These are phyloP conservation scores for Peronosclerospora sorghi DNA, from an alignment of 352 stramenopile genomes.

Conservation along the genomic window DNA sequence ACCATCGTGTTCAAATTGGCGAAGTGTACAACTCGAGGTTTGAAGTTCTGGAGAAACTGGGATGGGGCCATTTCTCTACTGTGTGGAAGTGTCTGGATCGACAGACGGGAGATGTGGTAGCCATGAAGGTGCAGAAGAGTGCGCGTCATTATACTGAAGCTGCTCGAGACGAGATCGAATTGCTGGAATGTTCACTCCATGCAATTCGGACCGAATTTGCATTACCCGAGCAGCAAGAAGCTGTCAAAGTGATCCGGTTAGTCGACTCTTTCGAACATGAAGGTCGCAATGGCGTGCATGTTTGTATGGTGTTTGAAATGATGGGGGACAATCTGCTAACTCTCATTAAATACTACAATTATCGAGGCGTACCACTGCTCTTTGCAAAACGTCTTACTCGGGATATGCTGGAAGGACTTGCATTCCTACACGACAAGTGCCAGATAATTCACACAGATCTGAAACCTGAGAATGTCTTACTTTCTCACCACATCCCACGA, in stretches of 20 bases:
- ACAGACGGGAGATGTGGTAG: constrained; percentile 77
- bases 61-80: constrained; percentile 99
- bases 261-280: constrained; percentile 95
- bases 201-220: constrained; percentile 23
- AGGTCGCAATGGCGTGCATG: constrained; percentile 90
- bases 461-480: constrained; percentile 98
- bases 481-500: constrained; percentile 72
- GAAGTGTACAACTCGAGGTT: constrained; percentile 92
- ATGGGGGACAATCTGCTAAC: constrained; percentile 96
- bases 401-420: constrained; percentile 93
- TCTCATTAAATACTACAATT: constrained; percentile 99
- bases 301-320: constrained; percentile 99
- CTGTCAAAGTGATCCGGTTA: constrained; percentile 51
- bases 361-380: constrained; percentile 92
- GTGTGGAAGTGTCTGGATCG: constrained; percentile 97
- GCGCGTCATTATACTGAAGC: constrained; percentile 97
- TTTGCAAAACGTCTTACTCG: constrained; percentile 91
- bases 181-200: constrained; percentile 88
- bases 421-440: constrained; percentile 96
- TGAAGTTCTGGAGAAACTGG: constrained; percentile 96
- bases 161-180: constrained; percentile 96
- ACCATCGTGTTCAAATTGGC: constrained; percentile 91
- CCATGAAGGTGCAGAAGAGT: constrained; percentile 96
- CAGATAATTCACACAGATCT: constrained; percentile 99
- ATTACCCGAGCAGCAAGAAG: constrained; percentile 9